Base-by-base conservation (phyloP, 2,329 filamentous ascomycete species). In the Periconia digitata region DNA sequence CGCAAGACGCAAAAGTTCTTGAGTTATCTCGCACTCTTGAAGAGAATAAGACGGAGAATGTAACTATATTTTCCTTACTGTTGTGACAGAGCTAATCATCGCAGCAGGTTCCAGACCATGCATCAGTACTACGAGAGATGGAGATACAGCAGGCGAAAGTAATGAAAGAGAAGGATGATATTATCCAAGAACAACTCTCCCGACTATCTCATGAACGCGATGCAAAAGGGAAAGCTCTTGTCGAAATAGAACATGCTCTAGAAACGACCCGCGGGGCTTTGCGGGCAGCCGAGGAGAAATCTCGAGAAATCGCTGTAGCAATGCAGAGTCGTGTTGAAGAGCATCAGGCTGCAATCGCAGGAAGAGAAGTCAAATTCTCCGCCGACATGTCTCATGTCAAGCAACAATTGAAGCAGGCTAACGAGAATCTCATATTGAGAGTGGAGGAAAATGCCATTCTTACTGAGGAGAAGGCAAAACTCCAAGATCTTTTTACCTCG, bases 141-240 rank as follows among this genome's bases (percentile, higher is more conserved):
- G 38, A 41, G 24, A 43, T 53, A 23, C 42, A 58, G 4, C 51
- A 32, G 13, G 32, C 44, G 10, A 48, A 51, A 18, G 37, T 35
- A 1, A 42, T 58, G 6, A 27, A 40, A 1, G 54, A 63, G 23
- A 51, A 51, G 20, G 50, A 64, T 21, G 50, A 43, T 10, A 21
- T n/a, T 32, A 8, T 51, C 53, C 8, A 39, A 43, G 8, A 58
- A 51, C 17, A 44, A 60, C 10, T 47, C 63, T 5, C 52, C 41
- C 47, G 49, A 17, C 38, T 61, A 4, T 53, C 38, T 2, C 35
- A 37, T 8, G 53, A 63, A 22, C 44, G 45, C 12, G 38, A 56
- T 15, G 56, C 55, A 6, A 62, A 51, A 21, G 47, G 59, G 12
- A 46, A 39, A 2, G 21, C 23, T 6, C 22, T 54, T 10, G 22